A percentile compares a stretch with the other conserved stretches of the same genome.
These are phyloP conservation scores for Vitis labrusca DNA, from an alignment of 164 flowering plant species.

Conservation along the genomic window DNA sequence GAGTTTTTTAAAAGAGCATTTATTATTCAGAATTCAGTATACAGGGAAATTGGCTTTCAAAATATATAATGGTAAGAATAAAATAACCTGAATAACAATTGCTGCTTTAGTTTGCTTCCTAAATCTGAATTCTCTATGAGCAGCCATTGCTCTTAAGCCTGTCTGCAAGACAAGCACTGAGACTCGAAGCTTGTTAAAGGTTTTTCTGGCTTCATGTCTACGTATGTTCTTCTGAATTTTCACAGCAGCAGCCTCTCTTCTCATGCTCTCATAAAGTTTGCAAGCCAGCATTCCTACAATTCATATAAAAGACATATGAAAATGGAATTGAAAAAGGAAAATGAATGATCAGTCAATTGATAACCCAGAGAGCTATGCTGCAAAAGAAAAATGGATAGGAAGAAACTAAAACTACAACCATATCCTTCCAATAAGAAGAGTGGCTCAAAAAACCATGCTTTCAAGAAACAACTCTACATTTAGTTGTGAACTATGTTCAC, in stretches of 20 bases:
- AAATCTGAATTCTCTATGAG: slow-evolving; percentile 57
- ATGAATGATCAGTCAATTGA: not conserved
- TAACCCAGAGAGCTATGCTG: not conserved
- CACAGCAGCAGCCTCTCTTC: slow-evolving; percentile 55
- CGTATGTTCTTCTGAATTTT: slow-evolving; percentile 59
- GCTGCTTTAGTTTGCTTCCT: slow-evolving; percentile 62
- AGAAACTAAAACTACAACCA: not conserved
- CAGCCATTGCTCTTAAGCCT: slow-evolving; percentile 60
- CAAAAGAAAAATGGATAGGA: not conserved
- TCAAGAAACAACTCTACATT: not conserved
- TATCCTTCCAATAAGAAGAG: not conserved
- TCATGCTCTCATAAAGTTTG: slow-evolving; percentile 40
- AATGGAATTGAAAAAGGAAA: not conserved
- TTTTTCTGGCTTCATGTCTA: slow-evolving; percentile 39
- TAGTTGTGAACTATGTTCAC: not conserved
- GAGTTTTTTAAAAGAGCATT: not conserved
- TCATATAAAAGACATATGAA: slow-evolving; percentile 1
- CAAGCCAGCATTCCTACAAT: slow-evolving; percentile 58
- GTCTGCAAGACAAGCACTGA: slow-evolving; percentile 62
- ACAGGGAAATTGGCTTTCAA: not conserved
- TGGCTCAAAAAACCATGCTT: not conserved
- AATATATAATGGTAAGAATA: not conserved
- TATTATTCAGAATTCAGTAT: slow-evolving; percentile 2
- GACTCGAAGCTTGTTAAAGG: slow-evolving; percentile 36
- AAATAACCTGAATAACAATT: slow-evolving; percentile 52